Conservation (phyloP, 495 filamentous ascomycete species). For the Friedmanniomyces simplex region DNA sequence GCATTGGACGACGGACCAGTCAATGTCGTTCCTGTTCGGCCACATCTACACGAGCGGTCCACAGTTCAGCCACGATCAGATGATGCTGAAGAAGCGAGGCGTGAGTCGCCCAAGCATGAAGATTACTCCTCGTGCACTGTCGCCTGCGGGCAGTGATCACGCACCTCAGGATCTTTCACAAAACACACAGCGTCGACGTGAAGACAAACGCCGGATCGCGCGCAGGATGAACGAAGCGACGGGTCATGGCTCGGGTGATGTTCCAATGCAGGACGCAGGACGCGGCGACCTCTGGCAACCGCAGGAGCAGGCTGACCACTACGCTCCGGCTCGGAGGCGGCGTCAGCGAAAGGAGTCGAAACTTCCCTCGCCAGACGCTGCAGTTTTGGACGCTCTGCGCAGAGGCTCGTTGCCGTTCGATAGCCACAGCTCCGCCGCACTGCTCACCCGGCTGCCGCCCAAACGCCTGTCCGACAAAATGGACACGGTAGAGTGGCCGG, state of each 20-base stretch:
- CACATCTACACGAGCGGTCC: slow-evolving; percentile 48
- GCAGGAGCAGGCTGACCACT: not conserved
- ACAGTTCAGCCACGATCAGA: slow-evolving; percentile 54
- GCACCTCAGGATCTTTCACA: not conserved
- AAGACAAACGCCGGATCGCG: not conserved
- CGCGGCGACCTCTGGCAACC: not conserved
- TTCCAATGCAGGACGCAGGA: not conserved
- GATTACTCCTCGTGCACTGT: not conserved
- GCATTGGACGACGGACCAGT: slow-evolving; percentile 51
- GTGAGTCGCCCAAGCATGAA: not conserved
- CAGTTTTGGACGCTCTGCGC: not conserved
- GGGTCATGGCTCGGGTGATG: not conserved
- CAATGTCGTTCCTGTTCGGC: slow-evolving; percentile 60
- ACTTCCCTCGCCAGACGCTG: not conserved
- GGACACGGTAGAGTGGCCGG: not conserved
- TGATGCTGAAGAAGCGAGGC: slow-evolving; percentile 37
- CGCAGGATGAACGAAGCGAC: not conserved
- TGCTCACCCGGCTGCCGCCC: too few relatives aligned
- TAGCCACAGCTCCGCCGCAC: too few relatives aligned
- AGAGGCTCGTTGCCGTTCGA: not conserved
- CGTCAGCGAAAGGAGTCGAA: not conserved
- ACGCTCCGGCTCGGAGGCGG: not conserved
- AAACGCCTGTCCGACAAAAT: too few relatives aligned
- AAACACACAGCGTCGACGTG: not conserved
- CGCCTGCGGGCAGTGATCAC: not conserved